These are phyloP conservation scores for Pseudohalonectria lignicola DNA, from an alignment of 2,329 filamentous ascomycete species.

Conservation along the genomic window DNA sequence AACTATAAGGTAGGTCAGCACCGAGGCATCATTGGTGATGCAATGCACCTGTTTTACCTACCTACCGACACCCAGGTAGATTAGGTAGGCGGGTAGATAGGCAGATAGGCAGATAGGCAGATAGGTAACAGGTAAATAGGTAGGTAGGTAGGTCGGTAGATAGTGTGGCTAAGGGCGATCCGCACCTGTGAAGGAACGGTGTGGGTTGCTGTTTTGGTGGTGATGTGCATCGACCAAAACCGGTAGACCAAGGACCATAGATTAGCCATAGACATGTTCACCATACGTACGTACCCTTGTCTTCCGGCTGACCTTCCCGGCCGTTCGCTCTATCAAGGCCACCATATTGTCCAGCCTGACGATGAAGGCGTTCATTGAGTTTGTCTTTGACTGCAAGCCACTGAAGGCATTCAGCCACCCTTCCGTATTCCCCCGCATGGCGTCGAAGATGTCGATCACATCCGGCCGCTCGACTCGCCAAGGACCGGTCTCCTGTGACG, in stretches of 20 bases:
- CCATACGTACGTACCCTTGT: too few species aligned
- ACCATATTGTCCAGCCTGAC: slow-evolving; percentile 67
- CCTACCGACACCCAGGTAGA: too few species aligned
- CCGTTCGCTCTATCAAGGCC: slow-evolving; percentile 75
- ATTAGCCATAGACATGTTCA: too few species aligned
- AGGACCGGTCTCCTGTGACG: slow-evolving; percentile 49
- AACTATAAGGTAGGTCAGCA: slow-evolving; percentile 10
- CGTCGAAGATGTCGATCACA: slow-evolving; percentile 63
- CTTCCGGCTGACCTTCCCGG: slow-evolving; percentile 70
- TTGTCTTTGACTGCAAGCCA: slow-evolving; percentile 62
- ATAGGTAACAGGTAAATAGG: too few species aligned
- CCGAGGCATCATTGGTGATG: background rate
- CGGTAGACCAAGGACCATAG: too few species aligned
- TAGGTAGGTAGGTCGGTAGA: too few species aligned
- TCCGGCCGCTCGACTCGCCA: slow-evolving; percentile 52
- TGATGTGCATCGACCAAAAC: too few species aligned
- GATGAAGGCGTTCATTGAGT: slow-evolving; percentile 58
- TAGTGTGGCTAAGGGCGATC: too few species aligned
- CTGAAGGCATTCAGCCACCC: slow-evolving; percentile 79
- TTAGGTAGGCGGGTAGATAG: too few species aligned
- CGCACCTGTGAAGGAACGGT: too few species aligned
- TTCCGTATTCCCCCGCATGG: slow-evolving; percentile 88
- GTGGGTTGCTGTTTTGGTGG: too few species aligned
- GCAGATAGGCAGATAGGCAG: too few species aligned
- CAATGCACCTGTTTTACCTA: background rate